Conservation (phyloP, 2,329 filamentous ascomycete species). For the Ophiostoma tasmaniense region DNA sequence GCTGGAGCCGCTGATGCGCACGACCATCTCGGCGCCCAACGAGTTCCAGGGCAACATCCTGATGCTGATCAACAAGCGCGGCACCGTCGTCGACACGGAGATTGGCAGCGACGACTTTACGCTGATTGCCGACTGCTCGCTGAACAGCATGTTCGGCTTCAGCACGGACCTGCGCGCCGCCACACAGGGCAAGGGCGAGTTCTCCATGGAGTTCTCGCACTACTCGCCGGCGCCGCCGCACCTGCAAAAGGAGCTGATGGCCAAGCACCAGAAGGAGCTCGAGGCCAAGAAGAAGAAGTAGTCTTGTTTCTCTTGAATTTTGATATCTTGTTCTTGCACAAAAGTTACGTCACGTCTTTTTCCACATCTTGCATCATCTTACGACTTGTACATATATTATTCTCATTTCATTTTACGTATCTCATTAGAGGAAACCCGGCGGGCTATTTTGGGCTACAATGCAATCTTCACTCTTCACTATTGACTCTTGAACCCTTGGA, state of each 20-base stretch:
- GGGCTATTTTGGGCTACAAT: background rate
- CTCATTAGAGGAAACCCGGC: background rate
- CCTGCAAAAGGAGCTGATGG: conserved; percentile 60
- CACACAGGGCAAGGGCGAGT: conserved; percentile 97
- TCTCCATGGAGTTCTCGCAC: conserved; percentile 97
- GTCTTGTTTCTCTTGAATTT: background rate
- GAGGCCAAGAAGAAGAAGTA: conserved; percentile 49
- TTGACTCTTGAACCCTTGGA: no score
- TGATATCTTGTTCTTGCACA: background rate
- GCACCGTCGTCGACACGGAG: conserved; percentile 91
- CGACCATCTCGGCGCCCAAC: conserved; percentile 85
- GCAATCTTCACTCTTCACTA: conserved; percentile 8
- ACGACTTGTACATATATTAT: background rate
- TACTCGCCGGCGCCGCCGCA: conserved; percentile 82
- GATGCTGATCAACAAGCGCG: conserved; percentile 91
- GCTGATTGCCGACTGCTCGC: conserved; percentile 78
- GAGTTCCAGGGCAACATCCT: conserved; percentile 98
- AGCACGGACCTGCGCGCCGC: conserved; percentile 82
- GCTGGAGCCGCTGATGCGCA: conserved; percentile 97
- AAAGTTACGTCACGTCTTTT: background rate
- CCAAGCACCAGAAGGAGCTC: conserved; percentile 51
- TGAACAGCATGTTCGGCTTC: conserved; percentile 98
- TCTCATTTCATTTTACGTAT: background rate
- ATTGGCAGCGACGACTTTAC: conserved; percentile 92
- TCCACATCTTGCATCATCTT: background rate